phyloP scores from a whole-genome alignment of 2,329 filamentous ascomycete species.

The Phaeophleospora eucalypticola region DNA sequence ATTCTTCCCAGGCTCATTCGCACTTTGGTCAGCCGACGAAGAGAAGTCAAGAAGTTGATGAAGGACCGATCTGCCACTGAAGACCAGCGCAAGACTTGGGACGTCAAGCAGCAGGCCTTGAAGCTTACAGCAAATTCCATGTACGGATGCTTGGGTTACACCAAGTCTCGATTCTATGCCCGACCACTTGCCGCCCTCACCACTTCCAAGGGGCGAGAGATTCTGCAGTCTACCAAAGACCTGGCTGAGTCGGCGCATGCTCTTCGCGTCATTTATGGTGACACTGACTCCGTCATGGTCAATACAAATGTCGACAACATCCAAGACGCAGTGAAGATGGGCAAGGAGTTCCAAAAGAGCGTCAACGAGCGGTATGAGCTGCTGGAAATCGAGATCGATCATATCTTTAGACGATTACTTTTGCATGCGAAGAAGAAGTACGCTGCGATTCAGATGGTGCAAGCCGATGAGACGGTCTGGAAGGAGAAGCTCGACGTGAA shows the following conservation, averaged over 20 bases:
- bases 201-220: slow-evolving; percentile 95
- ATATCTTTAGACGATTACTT: slow-evolving; percentile 87
- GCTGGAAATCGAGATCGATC: slow-evolving; percentile 97
- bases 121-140: slow-evolving; percentile 99
- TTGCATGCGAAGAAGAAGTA: slow-evolving; percentile 99
- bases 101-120: slow-evolving; percentile 93
- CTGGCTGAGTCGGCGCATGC: slow-evolving; percentile 80
- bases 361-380: slow-evolving; percentile 92
- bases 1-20: slow-evolving; percentile 88
- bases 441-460: slow-evolving; percentile 88
- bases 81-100: slow-evolving; percentile 89
- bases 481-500: slow-evolving; percentile 96
- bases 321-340: slow-evolving; percentile 82
- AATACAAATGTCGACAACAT: slow-evolving; percentile 97
- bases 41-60: slow-evolving; percentile 94
- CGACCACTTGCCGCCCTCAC: slow-evolving; percentile 91
- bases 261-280: slow-evolving; percentile 94
- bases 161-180: slow-evolving; percentile 94
- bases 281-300: slow-evolving; percentile 99
- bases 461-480: slow-evolving; percentile 76
- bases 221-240: slow-evolving; percentile 91
- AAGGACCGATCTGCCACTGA: slow-evolving; percentile 82
- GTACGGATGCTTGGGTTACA: slow-evolving; percentile 98
- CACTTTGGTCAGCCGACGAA: slow-evolving; percentile 81
- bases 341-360: slow-evolving; percentile 87